Percentiles rank a stretch among this genome's conserved stretches.
Evolutionary conservation across 2,329 filamentous ascomycete species (phyloP).

Genomic region (Ilyonectria robusta): DNA sequence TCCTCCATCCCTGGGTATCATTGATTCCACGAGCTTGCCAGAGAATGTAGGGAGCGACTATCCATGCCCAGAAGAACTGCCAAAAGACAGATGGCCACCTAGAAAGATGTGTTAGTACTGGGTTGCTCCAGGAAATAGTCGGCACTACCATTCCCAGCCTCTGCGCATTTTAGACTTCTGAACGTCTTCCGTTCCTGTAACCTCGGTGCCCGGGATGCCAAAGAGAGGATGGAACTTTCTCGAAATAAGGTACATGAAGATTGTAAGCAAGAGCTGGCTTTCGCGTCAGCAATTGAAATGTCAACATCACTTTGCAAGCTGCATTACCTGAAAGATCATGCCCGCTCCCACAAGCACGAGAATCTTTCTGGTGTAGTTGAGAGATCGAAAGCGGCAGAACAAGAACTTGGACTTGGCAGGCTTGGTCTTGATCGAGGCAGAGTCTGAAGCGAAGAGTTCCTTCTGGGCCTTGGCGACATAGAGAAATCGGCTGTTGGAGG

Average conservation of each 20-base stretch:
- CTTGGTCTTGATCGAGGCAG: too few relatives aligned
- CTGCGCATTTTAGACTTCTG: slow-evolving; percentile 60
- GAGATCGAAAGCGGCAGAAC: too few relatives aligned
- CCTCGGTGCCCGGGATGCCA: slow-evolving; percentile 67
- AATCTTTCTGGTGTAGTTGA: too few relatives aligned
- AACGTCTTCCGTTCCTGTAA: background rate
- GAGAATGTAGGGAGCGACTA: slow-evolving; percentile 72
- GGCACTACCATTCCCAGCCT: slow-evolving; percentile 76
- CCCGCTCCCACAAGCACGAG: too few relatives aligned
- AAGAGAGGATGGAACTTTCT: slow-evolving; percentile 75
- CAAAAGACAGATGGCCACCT: slow-evolving; percentile 75
- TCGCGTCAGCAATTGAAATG: too few relatives aligned
- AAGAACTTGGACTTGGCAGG: too few relatives aligned
- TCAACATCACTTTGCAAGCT: too few relatives aligned
- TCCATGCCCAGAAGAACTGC: slow-evolving; percentile 75
- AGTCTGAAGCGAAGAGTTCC: too few relatives aligned
- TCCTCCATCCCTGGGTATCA: slow-evolving; percentile 60
- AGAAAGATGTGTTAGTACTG: background rate
- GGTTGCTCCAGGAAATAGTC: background rate
- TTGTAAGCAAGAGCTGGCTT: too few relatives aligned
- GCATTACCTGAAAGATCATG: too few relatives aligned
- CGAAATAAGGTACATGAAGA: slow-evolving; percentile 62
- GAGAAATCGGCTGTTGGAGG: too few relatives aligned
- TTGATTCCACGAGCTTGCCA: slow-evolving; percentile 73
- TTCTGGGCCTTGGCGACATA: too few relatives aligned